Evolutionary conservation across 345 rosid species (phyloP).

Genomic region (Gossypium thurberi): DNA sequence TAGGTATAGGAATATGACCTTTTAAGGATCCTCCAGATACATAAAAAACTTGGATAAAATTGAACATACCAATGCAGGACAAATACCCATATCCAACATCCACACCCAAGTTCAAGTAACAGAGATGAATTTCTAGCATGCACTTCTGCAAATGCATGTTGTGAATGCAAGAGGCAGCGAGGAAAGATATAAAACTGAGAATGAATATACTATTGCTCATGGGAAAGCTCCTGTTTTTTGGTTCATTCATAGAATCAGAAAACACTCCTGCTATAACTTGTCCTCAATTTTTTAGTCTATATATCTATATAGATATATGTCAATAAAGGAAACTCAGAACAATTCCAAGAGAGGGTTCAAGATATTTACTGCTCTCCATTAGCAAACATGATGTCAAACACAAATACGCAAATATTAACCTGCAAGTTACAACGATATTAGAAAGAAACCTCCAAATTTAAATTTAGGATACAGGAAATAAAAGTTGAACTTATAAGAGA

Average conservation of each 20-base stretch:
- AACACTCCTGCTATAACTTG: background rate
- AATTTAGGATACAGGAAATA: background rate
- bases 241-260: background rate
- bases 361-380: slow-evolving; percentile 70
- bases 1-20: background rate
- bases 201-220: background rate
- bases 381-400: slow-evolving; percentile 82
- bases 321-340: background rate
- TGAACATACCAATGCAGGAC: background rate
- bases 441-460: slow-evolving; percentile 9
- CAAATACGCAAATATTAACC: slow-evolving; percentile 75
- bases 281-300: background rate
- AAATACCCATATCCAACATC: background rate
- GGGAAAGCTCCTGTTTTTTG: background rate
- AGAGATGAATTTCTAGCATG: background rate
- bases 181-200: background rate
- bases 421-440: slow-evolving; percentile 34
- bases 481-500: background rate
- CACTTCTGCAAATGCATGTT: background rate
- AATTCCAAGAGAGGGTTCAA: slow-evolving; percentile 24
- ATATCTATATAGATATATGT: background rate
- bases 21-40: background rate
- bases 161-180: background rate
- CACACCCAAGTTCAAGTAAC: background rate
- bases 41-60: background rate